Evolutionary conservation across 305 asterid genomes (phyloP), one percentile per base, ranked within the genome.

Genomic region (Fraxinus dipetala): DNA sequence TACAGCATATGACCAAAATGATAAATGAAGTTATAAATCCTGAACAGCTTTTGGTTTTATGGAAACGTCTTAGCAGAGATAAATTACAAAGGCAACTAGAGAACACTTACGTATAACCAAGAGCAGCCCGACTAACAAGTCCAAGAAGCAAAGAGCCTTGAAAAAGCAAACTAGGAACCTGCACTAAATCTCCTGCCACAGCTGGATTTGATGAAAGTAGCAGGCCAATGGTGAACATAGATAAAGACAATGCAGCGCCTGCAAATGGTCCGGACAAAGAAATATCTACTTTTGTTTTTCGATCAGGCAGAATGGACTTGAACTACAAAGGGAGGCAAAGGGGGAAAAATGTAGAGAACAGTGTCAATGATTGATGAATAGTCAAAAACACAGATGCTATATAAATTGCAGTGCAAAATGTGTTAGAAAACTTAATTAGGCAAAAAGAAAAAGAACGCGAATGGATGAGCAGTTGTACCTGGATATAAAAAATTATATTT

Each of bases 111-210:
- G 89, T 81, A 83, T 92, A 91, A 83, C 98, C 98, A 34, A 93
- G 93, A 74, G 89, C 54, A 69, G 91, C 90, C 85, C 98, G 89
- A 82, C 97, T 95, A 84, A 91, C 87, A 76, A 95, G 94, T 77
- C 98, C 98, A 86, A 95, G 98, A 88, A 95, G 94, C 86, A 95
- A 88, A 65, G 98, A 95, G 31, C 98, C 98, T 86, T 95, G 98
- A 77, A 95, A 95, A 87, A 95, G 98, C 84, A 85, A 88, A 87
- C 97, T 93, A 51, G 98, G 98, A 85, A 95, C 98, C 90, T 90
- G 98, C 80, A 95, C 89, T 81, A 95, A 85, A 81, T 95, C 98
- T 86, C 89, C 93, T 10, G 92, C 89, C 80, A 85, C 90, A 72
- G 87, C 83, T 82, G 96, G 94, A 83, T 91, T 91, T 77, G 95